Conservation (phyloP, 495 filamentous ascomycete species). For the Annulohypoxylon moriforme region DNA sequence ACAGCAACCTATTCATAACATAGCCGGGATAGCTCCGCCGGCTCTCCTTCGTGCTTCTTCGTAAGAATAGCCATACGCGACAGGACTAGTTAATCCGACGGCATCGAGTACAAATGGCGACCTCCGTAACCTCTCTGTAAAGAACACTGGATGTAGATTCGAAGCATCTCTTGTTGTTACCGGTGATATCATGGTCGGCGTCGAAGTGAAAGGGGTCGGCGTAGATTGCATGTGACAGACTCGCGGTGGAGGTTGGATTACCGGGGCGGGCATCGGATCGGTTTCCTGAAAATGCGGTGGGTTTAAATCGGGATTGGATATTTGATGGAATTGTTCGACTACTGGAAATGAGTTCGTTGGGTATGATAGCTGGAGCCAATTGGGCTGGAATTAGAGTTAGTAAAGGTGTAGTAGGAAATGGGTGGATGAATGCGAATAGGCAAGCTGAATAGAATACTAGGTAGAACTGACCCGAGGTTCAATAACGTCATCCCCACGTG, state of each 20-base stretch:
- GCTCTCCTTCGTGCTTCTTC: slow-evolving; percentile 50
- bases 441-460: neutral
- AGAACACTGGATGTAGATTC: slow-evolving; percentile 68
- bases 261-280: slow-evolving; percentile 15
- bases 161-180: slow-evolving; percentile 51
- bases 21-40: slow-evolving; percentile 46
- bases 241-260: slow-evolving; percentile 19
- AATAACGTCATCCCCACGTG: slow-evolving; percentile 40
- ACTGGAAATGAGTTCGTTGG: neutral
- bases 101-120: slow-evolving; percentile 46
- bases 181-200: slow-evolving; percentile 3
- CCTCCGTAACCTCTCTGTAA: slow-evolving; percentile 64
- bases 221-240: slow-evolving; percentile 26
- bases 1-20: slow-evolving; percentile 52
- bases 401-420: neutral
- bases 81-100: slow-evolving; percentile 53
- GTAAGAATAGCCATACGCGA: slow-evolving; percentile 66
- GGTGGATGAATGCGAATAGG: neutral
- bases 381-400: neutral
- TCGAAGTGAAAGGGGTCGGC: neutral
- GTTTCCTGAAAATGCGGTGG: neutral
- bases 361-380: slow-evolving; percentile 7
- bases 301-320: slow-evolving; percentile 11
- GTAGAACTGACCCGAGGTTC: slow-evolving; percentile 25
- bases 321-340: neutral